These are phyloP conservation scores for Ogataea populi-albae DNA, from an alignment of 805 yeast species.

Conservation along the genomic window DNA sequence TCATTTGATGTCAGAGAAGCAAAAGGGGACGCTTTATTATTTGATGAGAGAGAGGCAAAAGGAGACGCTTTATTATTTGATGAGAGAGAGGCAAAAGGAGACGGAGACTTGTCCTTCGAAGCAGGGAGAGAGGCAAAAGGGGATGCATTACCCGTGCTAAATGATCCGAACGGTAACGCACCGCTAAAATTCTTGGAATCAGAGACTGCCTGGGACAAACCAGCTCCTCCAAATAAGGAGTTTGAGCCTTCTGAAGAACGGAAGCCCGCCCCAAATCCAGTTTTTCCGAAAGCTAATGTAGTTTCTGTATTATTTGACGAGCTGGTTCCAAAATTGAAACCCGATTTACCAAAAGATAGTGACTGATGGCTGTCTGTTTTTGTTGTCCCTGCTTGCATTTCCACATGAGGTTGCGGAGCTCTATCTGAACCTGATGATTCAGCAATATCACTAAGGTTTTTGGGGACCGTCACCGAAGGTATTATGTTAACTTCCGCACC, in stretches of 20 bases:
- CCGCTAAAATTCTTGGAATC: background rate
- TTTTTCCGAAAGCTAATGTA: background rate
- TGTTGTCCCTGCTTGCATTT: no score
- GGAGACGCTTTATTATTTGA: conserved; percentile 3
- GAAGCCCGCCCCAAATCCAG: background rate
- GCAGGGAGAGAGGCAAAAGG: conserved; percentile 1
- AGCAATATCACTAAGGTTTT: no score
- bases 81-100: background rate
- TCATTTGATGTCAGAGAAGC: no score
- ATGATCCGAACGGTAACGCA: background rate
- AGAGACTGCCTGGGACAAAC: background rate
- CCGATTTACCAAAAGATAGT: conserved; percentile 6
- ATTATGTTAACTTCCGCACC: no score
- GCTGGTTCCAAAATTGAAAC: conserved; percentile 4
- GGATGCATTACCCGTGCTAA: background rate
- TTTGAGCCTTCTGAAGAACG: background rate
- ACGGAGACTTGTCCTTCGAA: conserved; percentile 1
- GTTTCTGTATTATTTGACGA: background rate
- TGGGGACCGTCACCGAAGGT: no score
- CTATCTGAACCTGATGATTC: no score
- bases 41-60: conserved; percentile 2
- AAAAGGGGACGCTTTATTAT: conserved; percentile 2
- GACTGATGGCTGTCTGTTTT: background rate
- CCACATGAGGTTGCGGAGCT: no score
- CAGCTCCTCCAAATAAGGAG: background rate